Conservation (phyloP, 2,329 filamentous ascomycete genomes). For the Botrytis tulipae region DNA sequence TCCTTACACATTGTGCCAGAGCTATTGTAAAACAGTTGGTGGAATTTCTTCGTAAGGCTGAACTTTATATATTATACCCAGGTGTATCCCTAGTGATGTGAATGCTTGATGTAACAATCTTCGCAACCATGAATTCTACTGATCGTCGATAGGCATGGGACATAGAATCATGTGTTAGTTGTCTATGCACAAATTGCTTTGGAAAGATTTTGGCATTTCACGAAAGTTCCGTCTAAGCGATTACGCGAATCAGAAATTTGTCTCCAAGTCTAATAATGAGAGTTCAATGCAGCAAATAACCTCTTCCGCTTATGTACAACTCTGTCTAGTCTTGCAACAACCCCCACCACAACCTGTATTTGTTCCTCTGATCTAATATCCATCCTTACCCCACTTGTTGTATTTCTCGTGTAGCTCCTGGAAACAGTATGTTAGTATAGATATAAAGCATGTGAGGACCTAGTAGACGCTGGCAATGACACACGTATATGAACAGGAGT, state of each 20-base stretch:
- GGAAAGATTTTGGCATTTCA: background rate
- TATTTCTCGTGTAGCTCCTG: conserved; percentile 91
- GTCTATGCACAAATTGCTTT: background rate
- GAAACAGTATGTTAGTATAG: conserved; percentile 24
- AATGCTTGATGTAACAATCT: background rate
- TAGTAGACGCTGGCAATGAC: background rate
- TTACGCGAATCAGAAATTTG: background rate
- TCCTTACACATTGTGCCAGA: background rate
- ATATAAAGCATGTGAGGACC: background rate
- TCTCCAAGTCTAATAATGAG: background rate
- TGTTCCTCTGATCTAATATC: conserved; percentile 50
- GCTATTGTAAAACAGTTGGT: conserved; percentile 2
- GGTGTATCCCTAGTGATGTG: conserved; percentile 9
- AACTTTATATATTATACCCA: conserved; percentile 7
- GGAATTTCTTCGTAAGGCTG: conserved; percentile 12
- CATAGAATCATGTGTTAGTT: background rate
- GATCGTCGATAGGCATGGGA: background rate
- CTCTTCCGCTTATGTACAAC: conserved; percentile 32
- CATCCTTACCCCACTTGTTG: conserved; percentile 99
- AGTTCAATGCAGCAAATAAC: conserved; percentile 8
- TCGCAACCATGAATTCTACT: background rate
- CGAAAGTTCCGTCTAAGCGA: background rate
- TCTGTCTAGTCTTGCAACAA: conserved; percentile 13
- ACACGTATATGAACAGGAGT: background rate
- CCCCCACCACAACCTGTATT: conserved; percentile 5